Conservation (phyloP, 2,329 filamentous ascomycete species). For the Trichothecium sympodiale region DNA sequence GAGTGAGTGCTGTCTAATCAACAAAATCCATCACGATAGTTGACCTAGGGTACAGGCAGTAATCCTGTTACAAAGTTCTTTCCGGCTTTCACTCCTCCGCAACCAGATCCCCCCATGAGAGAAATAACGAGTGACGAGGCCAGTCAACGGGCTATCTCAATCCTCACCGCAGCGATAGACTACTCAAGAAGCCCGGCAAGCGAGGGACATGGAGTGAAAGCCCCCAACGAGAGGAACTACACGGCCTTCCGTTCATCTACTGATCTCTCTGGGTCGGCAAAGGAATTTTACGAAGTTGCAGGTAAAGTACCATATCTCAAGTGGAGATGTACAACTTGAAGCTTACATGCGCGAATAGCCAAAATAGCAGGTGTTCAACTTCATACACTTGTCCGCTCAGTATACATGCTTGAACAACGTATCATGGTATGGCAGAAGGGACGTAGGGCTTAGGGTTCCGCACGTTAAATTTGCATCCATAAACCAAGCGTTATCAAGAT, state of each 20-base stretch:
- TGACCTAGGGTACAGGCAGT: slow-evolving; percentile 10
- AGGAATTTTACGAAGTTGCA: slow-evolving; percentile 19
- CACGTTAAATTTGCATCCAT: too few relatives aligned
- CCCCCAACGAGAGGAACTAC: neutral
- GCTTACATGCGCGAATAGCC: slow-evolving; percentile 9
- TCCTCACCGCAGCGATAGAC: neutral
- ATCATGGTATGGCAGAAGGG: slow-evolving; percentile 22
- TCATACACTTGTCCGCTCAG: slow-evolving; percentile 20
- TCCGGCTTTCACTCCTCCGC: slow-evolving; percentile 14
- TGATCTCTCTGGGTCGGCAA: slow-evolving; percentile 19
- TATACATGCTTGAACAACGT: slow-evolving; percentile 25
- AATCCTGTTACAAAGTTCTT: slow-evolving; percentile 23
- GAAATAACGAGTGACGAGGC: slow-evolving; percentile 15
- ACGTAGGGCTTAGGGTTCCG: slow-evolving; percentile 1
- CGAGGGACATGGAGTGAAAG: too few relatives aligned
- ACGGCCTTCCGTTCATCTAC: slow-evolving; percentile 16
- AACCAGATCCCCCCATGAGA: slow-evolving; percentile 6
- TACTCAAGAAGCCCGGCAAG: neutral
- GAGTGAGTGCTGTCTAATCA: slow-evolving; percentile 14
- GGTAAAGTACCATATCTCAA: slow-evolving; percentile 12
- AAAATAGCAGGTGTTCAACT: slow-evolving; percentile 21
- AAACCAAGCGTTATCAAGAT: too few relatives aligned
- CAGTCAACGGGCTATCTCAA: slow-evolving; percentile 6
- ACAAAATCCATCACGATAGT: neutral
- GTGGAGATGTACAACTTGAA: too few relatives aligned